Percentiles rank a stretch among this genome's conserved stretches.
These are phyloP conservation scores for Hondaea fermentalgiana DNA, from an alignment of 108 stramenopile genomes.

Conservation along the genomic window DNA sequence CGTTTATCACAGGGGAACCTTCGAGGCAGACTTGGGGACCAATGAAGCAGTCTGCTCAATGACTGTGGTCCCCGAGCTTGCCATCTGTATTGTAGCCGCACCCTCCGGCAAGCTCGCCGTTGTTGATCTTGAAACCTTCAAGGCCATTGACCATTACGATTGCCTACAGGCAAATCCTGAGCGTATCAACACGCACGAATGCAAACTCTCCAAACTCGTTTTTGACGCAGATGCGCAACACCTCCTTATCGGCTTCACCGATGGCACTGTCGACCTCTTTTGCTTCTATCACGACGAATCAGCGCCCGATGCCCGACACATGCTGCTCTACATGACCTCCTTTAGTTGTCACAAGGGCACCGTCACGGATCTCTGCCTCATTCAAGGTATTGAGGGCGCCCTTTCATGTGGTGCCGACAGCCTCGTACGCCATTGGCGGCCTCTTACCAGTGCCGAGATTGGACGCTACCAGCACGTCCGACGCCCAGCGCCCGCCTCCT, in stretches of 20 bases:
- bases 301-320: neutral
- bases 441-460: neutral
- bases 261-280: neutral
- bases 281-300: neutral
- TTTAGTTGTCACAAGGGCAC: neutral
- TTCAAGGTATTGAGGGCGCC: neutral
- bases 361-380: neutral
- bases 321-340: neutral
- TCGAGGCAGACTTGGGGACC: neutral
- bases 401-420: neutral
- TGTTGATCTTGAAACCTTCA: neutral
- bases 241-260: neutral
- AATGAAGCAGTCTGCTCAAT: neutral
- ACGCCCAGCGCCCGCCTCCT: neutral
- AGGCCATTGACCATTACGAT: neutral
- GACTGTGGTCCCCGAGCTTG: neutral
- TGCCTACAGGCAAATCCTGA: neutral
- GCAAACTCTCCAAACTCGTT: neutral
- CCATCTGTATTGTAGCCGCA: neutral
- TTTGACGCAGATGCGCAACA: neutral
- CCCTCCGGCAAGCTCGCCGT: neutral
- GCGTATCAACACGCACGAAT: neutral
- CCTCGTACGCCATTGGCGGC: neutral
- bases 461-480: conserved; percentile 4
- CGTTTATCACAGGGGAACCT: neutral